phyloP scores from a whole-genome alignment of 306 rosid genomes.

The Vigna reflexopilosa region DNA sequence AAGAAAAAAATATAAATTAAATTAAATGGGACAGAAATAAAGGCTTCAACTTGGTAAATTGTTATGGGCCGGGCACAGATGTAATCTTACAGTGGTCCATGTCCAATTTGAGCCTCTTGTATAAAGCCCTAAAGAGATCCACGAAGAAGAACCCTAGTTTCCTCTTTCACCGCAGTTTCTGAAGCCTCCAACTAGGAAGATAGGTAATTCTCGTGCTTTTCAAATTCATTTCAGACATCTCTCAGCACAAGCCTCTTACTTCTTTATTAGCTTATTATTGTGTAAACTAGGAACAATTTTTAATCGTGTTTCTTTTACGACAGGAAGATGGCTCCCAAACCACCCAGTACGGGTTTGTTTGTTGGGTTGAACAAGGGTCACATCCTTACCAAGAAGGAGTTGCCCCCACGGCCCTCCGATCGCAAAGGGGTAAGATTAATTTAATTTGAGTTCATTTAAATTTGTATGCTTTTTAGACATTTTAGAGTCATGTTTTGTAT shows the following conservation, averaged over 20 bases:
- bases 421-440: constrained; percentile 75
- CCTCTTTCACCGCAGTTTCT: constrained; percentile 3
- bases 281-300: not conserved
- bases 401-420: constrained; percentile 81
- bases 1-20: not conserved
- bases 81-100: not conserved
- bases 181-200: not conserved
- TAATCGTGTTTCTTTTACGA: not conserved
- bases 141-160: not conserved
- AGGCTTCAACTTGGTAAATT: not conserved
- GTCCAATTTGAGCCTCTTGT: not conserved
- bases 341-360: constrained; percentile 74
- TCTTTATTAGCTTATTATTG: not conserved
- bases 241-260: not conserved
- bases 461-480: not conserved
- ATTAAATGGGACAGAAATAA: not conserved
- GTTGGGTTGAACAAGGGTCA: constrained; percentile 91
- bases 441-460: not conserved
- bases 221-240: not conserved
- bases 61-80: not conserved
- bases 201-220: not conserved
- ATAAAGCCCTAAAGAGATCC: not conserved
- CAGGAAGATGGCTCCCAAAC: constrained; percentile 90
- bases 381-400: constrained; percentile 79
- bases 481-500: not conserved